These are phyloP conservation scores for Calocybe indica DNA, from an alignment of 768 basidiomycete genomes.

Conservation along the genomic window DNA sequence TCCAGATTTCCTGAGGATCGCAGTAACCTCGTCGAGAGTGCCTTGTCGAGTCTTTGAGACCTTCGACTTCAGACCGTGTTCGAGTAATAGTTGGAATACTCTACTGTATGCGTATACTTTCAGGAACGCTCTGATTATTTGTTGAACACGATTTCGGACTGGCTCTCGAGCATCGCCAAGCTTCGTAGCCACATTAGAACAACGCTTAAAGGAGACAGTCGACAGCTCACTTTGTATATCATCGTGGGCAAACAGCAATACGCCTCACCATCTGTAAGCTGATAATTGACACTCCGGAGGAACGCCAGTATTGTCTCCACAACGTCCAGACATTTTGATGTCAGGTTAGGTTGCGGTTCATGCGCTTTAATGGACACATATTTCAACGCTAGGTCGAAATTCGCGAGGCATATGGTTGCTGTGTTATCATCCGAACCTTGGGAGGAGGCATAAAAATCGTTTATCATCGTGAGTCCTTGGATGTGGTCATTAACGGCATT, in stretches of 20 bases:
- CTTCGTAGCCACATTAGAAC: conserved; percentile 32
- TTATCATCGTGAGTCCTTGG: conserved; percentile 64
- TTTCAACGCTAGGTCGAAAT: conserved; percentile 88
- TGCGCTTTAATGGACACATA: conserved; percentile 88
- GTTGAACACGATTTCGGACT: conserved; percentile 72
- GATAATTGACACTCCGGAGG: conserved; percentile 65
- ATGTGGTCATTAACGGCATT: conserved; percentile 91
- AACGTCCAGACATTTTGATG: conserved; percentile 84
- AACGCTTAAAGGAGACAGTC: not conserved
- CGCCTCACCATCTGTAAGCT: conserved; percentile 83
- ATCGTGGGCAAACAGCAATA: conserved; percentile 85
- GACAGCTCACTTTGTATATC: conserved; percentile 69
- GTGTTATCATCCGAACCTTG: conserved; percentile 52
- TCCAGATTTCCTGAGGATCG: conserved; percentile 76
- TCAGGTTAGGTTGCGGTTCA: conserved; percentile 86
- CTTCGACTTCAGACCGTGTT: conserved; percentile 85
- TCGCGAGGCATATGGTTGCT: conserved; percentile 69
- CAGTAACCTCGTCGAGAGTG: conserved; percentile 74
- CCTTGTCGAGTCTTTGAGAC: conserved; percentile 90
- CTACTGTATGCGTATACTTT: conserved; percentile 93
- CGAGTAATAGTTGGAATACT: conserved; percentile 80
- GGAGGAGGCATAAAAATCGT: conserved; percentile 67
- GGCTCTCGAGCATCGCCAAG: conserved; percentile 90
- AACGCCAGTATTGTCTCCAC: conserved; percentile 75
- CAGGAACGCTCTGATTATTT: conserved; percentile 78